Evolutionary conservation across 441 rosid genomes (phyloP), one percentile per base, ranked within the genome.

Genomic region (Erodium texanum): DNA sequence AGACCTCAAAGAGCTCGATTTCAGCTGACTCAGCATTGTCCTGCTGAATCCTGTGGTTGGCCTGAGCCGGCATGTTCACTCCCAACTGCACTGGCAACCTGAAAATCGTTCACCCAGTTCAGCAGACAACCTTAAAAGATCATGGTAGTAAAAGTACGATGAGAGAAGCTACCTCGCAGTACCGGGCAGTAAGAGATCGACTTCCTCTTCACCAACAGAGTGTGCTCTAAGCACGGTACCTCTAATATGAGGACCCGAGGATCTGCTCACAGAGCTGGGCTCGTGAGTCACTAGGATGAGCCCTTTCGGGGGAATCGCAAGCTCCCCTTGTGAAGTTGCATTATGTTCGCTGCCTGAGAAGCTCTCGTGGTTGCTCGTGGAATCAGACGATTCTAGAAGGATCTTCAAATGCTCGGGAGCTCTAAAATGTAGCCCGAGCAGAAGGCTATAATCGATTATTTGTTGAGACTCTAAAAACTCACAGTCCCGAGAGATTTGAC

Each of bases 21-120:
- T 82, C 90, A 8, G 74, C 24, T 0, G 92, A 69, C 52, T 85
- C 86, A 0, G 75, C 76, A 62, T 74, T 75, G 11, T 80, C 82
- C 62, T 79, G 52, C 16, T 79, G 97, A 93, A 45, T 45, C 52
- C 14, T 45, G 52, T 45, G 52, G 52, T 45, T 45, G 52, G 52
- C 52, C 52, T 45, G 52, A 45, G 52, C 52, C 0, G 97, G 99
- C 99, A 94, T 94, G 85, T 94, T 89, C 64, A 89, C 99, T 70
- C 99, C 99, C 73, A 94, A 69, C 75, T 94, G 97, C 70, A 94
- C 97, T 52, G 84, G 91, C 66, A 94, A 85, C 86, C 99, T 94
- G 77, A 34, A 41, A 27, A 52, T 11, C 19, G 22, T 27, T 45
- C 12, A 5, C 2, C 16, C 52, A 6, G n/a, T 45, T 45, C 16